These are phyloP conservation scores for Coprinellus aureogranulatus DNA, from an alignment of 768 basidiomycete species.

Conservation along the genomic window DNA sequence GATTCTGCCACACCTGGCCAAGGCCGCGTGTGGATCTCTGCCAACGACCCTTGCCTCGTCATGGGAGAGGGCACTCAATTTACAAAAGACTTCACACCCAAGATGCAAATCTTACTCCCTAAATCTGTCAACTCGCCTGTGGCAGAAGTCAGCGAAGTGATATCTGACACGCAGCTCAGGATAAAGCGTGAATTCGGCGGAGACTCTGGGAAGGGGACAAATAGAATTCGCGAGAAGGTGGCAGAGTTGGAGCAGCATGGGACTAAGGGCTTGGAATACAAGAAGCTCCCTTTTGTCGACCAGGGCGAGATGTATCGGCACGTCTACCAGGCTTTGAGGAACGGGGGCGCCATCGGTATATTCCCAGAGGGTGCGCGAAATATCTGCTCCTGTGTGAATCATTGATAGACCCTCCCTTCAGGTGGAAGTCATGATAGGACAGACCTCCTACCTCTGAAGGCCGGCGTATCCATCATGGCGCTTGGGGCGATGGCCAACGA, in stretches of 20 bases:
- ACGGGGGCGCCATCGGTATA: conserved; percentile 91
- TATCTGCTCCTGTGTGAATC: neutral
- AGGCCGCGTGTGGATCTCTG: conserved; percentile 69
- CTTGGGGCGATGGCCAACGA: conserved; percentile 96
- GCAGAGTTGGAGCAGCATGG: conserved; percentile 58
- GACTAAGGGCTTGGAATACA: conserved; percentile 68
- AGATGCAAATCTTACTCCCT: conserved; percentile 84
- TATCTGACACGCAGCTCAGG: conserved; percentile 82
- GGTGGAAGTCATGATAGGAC: conserved; percentile 98
- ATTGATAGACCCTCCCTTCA: conserved; percentile 31
- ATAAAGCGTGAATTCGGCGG: conserved; percentile 87
- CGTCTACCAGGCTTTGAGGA: conserved; percentile 83
- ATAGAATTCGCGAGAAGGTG: conserved; percentile 63
- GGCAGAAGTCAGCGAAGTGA: conserved; percentile 83
- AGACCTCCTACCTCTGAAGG: conserved; percentile 93
- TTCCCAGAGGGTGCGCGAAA: conserved; percentile 86
- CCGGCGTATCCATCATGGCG: conserved; percentile 97
- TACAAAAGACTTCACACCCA: conserved; percentile 64
- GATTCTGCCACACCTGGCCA: conserved; percentile 77
- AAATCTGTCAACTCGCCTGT: conserved; percentile 72
- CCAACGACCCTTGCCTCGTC: conserved; percentile 77
- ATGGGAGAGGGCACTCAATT: conserved; percentile 83
- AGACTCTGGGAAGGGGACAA: conserved; percentile 72
- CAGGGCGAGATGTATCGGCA: conserved; percentile 93
- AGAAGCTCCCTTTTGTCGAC: conserved; percentile 83